Evolutionary conservation across 495 filamentous ascomycete species (phyloP).

Genomic region (Neurospora sp.): DNA sequence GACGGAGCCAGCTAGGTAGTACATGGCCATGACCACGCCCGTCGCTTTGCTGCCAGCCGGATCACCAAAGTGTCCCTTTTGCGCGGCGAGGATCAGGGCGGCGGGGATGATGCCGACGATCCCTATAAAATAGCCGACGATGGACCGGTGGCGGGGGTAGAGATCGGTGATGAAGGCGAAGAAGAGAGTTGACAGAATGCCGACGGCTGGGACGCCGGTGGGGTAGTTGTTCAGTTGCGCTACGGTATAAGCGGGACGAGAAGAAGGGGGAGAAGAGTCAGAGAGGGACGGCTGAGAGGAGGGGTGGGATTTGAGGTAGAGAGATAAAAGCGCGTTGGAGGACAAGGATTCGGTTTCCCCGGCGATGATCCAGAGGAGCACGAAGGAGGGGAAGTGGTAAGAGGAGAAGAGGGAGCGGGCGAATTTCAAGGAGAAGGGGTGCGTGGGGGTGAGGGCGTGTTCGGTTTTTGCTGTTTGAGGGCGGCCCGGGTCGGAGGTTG

Average conservation of each 20-base stretch:
- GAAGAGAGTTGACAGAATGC: conserved; percentile 44
- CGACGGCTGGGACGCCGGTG: conserved; percentile 39
- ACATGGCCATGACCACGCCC: conserved; percentile 35
- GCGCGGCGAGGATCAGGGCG: conserved; percentile 38
- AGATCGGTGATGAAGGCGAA: conserved; percentile 47
- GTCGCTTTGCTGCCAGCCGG: conserved; percentile 7
- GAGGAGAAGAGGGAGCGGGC: conserved; percentile 29
- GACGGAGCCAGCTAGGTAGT: conserved; percentile 45
- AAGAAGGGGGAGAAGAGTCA: too few relatives aligned
- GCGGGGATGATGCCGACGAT: conserved; percentile 37
- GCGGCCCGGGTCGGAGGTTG: not conserved
- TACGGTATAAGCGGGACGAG: too few relatives aligned
- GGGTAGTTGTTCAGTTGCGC: conserved; percentile 42
- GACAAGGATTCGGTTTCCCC: conserved; percentile 44
- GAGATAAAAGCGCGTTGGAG: conserved; percentile 35
- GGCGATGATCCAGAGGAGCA: conserved; percentile 42
- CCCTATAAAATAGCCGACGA: conserved; percentile 45
- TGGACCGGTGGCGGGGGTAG: conserved; percentile 36
- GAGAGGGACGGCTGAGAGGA: not conserved
- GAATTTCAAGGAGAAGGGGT: conserved; percentile 11
- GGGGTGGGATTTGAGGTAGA: conserved; percentile 31
- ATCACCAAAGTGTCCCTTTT: conserved; percentile 25
- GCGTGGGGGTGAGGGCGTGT: not conserved
- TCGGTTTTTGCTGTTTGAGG: conserved; percentile 8
- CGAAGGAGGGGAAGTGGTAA: conserved; percentile 31